Evolutionary conservation across 352 stramenopile species (phyloP).

Genomic region (Pythium monospermum): DNA sequence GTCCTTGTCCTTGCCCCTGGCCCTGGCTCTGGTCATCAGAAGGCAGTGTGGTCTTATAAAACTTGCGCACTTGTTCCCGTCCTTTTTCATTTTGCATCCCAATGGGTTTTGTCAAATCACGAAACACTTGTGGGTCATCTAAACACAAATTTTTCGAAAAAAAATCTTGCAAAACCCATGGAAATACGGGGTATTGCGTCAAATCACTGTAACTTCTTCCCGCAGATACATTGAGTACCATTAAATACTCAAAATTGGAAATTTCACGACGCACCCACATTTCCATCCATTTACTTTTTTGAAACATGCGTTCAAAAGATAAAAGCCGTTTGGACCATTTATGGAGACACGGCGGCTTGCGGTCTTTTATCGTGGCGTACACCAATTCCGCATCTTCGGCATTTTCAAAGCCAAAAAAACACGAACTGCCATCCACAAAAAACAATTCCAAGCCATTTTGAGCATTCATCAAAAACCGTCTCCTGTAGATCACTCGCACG

Average conservation of each 20-base stretch:
- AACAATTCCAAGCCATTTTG: slow-evolving; percentile 78
- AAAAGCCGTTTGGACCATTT: slow-evolving; percentile 77
- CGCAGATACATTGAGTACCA: slow-evolving; percentile 94
- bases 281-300: slow-evolving; percentile 80
- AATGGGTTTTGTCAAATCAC: slow-evolving; percentile 96
- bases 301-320: slow-evolving; percentile 65
- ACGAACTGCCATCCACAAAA: slow-evolving; percentile 82
- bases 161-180: slow-evolving; percentile 98
- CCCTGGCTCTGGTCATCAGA: slow-evolving; percentile 38
- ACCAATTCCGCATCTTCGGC: slow-evolving; percentile 68
- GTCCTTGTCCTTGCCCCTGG: no score
- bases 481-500: slow-evolving; percentile 73
- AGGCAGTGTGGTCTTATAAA: slow-evolving; percentile 40
- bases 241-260: slow-evolving; percentile 95
- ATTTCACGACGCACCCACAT: slow-evolving; percentile 86
- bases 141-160: slow-evolving; percentile 91
- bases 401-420: slow-evolving; percentile 64
- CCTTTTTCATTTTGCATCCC: slow-evolving; percentile 77
- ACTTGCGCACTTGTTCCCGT: slow-evolving; percentile 37
- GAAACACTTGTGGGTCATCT: slow-evolving; percentile 89
- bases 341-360: slow-evolving; percentile 72
- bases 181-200: slow-evolving; percentile 98
- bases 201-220: slow-evolving; percentile 97
- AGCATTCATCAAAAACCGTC: slow-evolving; percentile 66
- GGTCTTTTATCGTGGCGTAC: slow-evolving; percentile 71